A percentile compares a stretch with the other conserved stretches of the same genome.
These are phyloP conservation scores for Yamadazyma triangularis DNA, from an alignment of 1,139 yeast species.

Conservation along the genomic window DNA sequence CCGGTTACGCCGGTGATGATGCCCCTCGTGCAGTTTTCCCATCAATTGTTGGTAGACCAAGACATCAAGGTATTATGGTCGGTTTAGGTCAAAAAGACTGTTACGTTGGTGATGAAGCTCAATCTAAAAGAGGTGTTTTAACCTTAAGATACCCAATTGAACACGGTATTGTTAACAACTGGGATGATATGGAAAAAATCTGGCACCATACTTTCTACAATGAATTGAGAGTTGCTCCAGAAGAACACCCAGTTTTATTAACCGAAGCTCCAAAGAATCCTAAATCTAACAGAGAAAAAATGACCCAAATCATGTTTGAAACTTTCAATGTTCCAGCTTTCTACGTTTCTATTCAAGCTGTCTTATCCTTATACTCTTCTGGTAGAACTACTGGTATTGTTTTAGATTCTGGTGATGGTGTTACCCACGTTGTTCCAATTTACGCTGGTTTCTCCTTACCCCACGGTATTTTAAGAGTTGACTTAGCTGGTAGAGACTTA, in stretches of 20 bases:
- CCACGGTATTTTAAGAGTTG: conserved; percentile 97
- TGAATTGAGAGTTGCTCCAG: conserved; percentile 98
- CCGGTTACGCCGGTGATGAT: conserved; percentile 99
- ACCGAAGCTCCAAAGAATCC: conserved; percentile 99
- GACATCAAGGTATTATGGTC: conserved; percentile 99
- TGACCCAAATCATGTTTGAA: conserved; percentile 98
- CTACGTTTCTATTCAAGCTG: conserved; percentile 98
- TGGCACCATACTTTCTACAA: conserved; percentile 98
- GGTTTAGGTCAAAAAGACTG: conserved; percentile 99
- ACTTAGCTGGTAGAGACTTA: conserved; percentile 99
- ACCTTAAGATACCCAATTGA: conserved; percentile 98
- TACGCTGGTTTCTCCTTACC: conserved; percentile 99
- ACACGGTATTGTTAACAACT: conserved; percentile 99
- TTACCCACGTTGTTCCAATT: conserved; percentile 99
- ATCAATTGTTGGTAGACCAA: conserved; percentile 99
- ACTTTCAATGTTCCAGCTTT: conserved; percentile 99
- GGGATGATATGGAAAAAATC: conserved; percentile 99
- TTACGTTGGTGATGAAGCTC: conserved; percentile 99
- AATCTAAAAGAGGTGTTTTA: conserved; percentile 99
- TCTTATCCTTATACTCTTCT: conserved; percentile 93
- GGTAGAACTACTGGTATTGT: conserved; percentile 99
- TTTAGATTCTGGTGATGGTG: conserved; percentile 99
- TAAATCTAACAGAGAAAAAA: conserved; percentile 98
- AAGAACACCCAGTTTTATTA: conserved; percentile 96
- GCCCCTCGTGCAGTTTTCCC: conserved; percentile 99